These are phyloP conservation scores for Chrysoporthe deuterocubensis DNA, from an alignment of 2,329 filamentous ascomycete genomes.

Conservation along the genomic window DNA sequence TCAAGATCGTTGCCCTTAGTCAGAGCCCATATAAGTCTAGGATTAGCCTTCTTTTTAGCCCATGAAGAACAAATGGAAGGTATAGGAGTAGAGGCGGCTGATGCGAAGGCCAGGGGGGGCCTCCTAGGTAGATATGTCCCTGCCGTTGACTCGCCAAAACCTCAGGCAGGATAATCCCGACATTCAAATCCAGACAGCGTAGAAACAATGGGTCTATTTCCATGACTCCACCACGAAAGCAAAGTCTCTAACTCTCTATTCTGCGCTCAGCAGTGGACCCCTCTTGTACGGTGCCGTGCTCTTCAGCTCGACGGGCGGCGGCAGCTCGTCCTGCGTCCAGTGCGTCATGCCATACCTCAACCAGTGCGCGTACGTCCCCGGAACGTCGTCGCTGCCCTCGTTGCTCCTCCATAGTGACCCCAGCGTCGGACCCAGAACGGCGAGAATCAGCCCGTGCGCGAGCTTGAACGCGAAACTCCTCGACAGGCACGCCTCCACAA, in stretches of 20 bases:
- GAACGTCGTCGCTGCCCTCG: constrained; percentile 50
- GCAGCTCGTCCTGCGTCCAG: constrained; percentile 50
- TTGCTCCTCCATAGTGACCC: constrained; percentile 58
- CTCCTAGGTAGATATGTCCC: no score
- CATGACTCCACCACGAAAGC: no score
- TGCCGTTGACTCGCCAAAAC: no score
- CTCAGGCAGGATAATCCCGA: no score
- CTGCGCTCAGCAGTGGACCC: constrained; percentile 33
- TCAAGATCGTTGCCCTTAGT: no score
- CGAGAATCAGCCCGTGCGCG: constrained; percentile 57
- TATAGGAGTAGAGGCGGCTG: no score
- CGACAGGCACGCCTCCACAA: constrained; percentile 55
- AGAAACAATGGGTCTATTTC: no score
- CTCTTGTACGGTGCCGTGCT: constrained; percentile 42
- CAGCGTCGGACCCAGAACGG: constrained; percentile 53
- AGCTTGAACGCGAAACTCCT: constrained; percentile 60
- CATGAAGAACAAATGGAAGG: no score
- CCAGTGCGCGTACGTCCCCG: constrained; percentile 59
- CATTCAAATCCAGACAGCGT: no score
- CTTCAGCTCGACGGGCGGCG: constrained; percentile 40
- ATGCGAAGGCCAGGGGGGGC: no score
- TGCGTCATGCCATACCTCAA: constrained; percentile 53
- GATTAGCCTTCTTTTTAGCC: no score
- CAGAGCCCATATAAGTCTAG: no score
- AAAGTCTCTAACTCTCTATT: not conserved